Conservation (phyloP, 192 early-diverging fungal genomes). For the Coemansia sp. region DNA sequence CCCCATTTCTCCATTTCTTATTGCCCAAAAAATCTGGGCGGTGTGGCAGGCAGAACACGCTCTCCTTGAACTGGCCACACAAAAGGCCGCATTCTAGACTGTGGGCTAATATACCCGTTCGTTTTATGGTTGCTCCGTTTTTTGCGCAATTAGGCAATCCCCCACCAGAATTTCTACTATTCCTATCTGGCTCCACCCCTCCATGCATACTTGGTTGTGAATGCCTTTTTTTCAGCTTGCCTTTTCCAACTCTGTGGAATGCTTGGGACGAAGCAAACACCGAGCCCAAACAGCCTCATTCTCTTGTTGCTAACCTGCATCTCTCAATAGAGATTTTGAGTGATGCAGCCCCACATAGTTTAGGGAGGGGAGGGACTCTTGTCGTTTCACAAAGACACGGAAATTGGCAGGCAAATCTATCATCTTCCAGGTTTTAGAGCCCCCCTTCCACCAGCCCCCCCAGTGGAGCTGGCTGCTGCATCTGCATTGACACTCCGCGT, state of each 20-base stretch:
- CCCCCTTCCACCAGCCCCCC: background rate
- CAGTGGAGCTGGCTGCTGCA: too few relatives aligned
- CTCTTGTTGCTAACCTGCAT: background rate
- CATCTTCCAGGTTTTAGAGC: background rate
- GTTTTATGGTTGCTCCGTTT: background rate
- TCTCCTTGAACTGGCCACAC: background rate
- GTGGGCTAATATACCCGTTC: background rate
- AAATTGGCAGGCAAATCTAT: background rate
- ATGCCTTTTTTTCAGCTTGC: too few relatives aligned
- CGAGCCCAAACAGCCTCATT: background rate
- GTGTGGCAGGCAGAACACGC: background rate
- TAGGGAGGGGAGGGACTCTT: background rate
- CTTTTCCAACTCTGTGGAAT: background rate
- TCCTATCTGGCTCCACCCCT: background rate
- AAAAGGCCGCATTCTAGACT: background rate
- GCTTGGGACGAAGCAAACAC: background rate
- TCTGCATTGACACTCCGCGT: background rate
- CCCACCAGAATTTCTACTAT: background rate
- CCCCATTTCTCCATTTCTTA: slow-evolving; percentile 3
- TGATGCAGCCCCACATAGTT: background rate
- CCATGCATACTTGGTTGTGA: slow-evolving; percentile 1
- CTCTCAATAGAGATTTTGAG: background rate
- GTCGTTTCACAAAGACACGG: background rate
- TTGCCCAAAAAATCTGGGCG: background rate
- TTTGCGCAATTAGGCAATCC: background rate